phyloP scores from a whole-genome alignment of 192 early-diverging fungal genomes.

The Cetraspora pellucida region DNA sequence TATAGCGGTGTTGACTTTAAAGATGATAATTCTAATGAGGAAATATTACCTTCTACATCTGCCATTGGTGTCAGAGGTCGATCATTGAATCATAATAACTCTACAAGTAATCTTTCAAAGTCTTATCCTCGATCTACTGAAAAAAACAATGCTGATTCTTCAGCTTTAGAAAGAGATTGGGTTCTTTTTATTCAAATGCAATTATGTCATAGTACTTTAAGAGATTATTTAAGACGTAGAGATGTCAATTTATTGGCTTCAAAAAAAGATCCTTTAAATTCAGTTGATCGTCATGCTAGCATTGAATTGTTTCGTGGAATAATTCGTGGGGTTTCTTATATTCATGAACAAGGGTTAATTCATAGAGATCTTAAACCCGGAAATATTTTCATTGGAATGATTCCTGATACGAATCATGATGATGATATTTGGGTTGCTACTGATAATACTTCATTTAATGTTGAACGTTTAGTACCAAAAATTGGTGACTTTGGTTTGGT shows the following conservation, averaged over 20 bases:
- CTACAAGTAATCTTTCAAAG: too few relatives aligned
- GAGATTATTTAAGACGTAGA: constrained; percentile 61
- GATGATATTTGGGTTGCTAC: not conserved
- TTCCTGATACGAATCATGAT: not conserved
- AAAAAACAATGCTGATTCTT: constrained; percentile 4
- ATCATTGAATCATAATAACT: too few relatives aligned
- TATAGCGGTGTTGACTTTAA: constrained; percentile 39
- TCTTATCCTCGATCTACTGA: too few relatives aligned
- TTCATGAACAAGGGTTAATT: constrained; percentile 68
- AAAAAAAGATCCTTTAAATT: constrained; percentile 18
- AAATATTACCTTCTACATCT: not conserved
- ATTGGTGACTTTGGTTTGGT: constrained; percentile 99
- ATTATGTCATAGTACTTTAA: constrained; percentile 76
- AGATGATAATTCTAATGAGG: constrained; percentile 19
- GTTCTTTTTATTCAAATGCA: constrained; percentile 91
- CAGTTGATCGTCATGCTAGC: constrained; percentile 29
- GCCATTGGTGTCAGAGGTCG: too few relatives aligned
- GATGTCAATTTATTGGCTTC: not conserved
- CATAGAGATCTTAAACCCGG: constrained; percentile 75
- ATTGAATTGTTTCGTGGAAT: constrained; percentile 43
- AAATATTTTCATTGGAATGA: constrained; percentile 55
- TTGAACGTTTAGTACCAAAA: constrained; percentile 63
- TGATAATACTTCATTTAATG: not conserved
- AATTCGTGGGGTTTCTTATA: constrained; percentile 69
- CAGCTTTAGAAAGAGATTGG: constrained; percentile 36